Conservation (phyloP, 1,284 basidiomycete genomes). For the Pascua guehoae region DNA sequence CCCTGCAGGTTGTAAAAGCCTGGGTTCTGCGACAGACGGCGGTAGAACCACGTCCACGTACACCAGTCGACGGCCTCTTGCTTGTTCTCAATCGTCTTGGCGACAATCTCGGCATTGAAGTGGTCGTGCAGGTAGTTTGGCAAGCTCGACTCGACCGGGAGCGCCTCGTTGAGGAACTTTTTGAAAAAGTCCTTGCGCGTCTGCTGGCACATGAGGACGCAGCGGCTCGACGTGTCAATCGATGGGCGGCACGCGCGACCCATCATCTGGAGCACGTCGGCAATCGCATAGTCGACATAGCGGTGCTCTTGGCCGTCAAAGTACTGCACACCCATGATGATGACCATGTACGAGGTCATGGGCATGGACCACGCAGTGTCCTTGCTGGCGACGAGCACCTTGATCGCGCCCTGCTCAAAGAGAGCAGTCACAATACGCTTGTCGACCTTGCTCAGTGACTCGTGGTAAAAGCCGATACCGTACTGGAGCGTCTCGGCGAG, state of each 20-base stretch:
- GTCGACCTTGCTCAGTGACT: conserved; percentile 86
- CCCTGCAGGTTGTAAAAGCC: conserved; percentile 89
- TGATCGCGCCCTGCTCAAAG: conserved; percentile 90
- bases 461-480: conserved; percentile 94
- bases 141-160: conserved; percentile 95
- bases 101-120: conserved; percentile 96
- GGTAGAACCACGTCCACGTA: conserved; percentile 66
- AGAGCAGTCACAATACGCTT: conserved; percentile 90
- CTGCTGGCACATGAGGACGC: conserved; percentile 94
- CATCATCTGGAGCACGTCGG: conserved; percentile 99
- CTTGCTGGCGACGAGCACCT: conserved; percentile 89
- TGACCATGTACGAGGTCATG: conserved; percentile 90
- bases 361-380: conserved; percentile 96
- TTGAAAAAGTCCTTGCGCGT: conserved; percentile 97
- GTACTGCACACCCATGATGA: conserved; percentile 96
- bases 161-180: conserved; percentile 93
- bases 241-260: conserved; percentile 85
- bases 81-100: conserved; percentile 98
- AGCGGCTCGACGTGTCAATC: conserved; percentile 81
- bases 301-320: conserved; percentile 96
- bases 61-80: conserved; percentile 83
- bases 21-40: conserved; percentile 86
- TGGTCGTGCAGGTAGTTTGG: conserved; percentile 89
- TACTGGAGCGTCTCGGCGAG: conserved; percentile 79
- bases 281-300: conserved; percentile 95